Evolutionary conservation across 2,329 filamentous ascomycete species (phyloP), one percentile per base, ranked within the genome.

Genomic region (Aspergillus alliaceus): DNA sequence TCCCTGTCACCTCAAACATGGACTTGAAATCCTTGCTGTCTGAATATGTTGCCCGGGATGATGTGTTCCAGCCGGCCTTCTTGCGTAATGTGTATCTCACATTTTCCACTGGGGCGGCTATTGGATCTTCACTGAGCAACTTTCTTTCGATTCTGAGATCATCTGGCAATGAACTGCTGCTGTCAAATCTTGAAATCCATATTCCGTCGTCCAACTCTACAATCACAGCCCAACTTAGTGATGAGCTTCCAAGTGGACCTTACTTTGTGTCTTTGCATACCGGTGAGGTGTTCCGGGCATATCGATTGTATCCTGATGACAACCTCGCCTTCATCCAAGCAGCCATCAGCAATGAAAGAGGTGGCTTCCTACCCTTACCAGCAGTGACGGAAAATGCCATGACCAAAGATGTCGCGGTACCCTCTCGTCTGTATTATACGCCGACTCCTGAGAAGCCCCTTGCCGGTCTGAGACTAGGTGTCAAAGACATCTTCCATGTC

Each of bases 401-500:
- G 58, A 60, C 78, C 56, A 64, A 79, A 40, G 79, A 74, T 31
- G 75, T 80, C 49, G 79, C 75, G 4, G 86, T 88, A 0, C 85
- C 85, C 4, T 87, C 84, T 6, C 78, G 86, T 9, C 73, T 88
- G 0, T 87, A 87, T 72, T 85, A 77, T 69, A 80, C 77, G 2
- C 80, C 77, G 46, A 83, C 81, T 0, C 64, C 70, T 0, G 74
- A 78, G n/a, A 80, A 84, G 64, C 85, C 85, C 1, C 75, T 89
- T 0, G 82, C 84, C 5, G 86, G 86, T 18, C 39, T 66, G 3
- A 79, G 86, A 18, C 68, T 88, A 0, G 85, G 80, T 0, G 77
- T 88, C 54, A 89, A 89, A 67, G 86, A 89, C 61, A 84, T 87
- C 47, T 85, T 80, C 64, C 77, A 86, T 59, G 70, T 88, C 37